Conservation (phyloP, 441 rosid genomes). For the Erysimum cheiri region DNA sequence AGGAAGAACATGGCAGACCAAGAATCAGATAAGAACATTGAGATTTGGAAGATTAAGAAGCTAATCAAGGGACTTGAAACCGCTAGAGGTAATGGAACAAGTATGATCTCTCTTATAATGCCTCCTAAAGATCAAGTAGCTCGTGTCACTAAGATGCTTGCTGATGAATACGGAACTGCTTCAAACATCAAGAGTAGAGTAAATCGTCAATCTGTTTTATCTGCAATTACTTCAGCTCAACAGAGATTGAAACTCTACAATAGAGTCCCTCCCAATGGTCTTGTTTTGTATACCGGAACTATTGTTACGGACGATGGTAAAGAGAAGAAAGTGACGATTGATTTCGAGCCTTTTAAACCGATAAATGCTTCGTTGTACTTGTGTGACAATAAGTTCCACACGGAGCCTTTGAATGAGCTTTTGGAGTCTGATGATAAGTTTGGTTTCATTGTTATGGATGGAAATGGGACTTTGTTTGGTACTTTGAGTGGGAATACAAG, state of each 20-base stretch:
- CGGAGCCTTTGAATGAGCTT: constrained; percentile 84
- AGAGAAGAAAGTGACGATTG: constrained; percentile 90
- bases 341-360: constrained; percentile 90
- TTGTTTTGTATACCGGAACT: constrained; percentile 90
- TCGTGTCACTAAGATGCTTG: constrained; percentile 89
- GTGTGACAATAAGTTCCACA: constrained; percentile 86
- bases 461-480: constrained; percentile 53
- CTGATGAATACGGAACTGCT: constrained; percentile 90
- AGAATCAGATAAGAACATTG: constrained; percentile 82
- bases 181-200: constrained; percentile 93
- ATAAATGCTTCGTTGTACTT: constrained; percentile 81
- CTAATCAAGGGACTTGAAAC: constrained; percentile 81
- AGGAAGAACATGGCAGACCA: constrained; percentile 62
- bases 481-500: constrained; percentile 55
- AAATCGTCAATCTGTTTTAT: constrained; percentile 86
- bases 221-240: constrained; percentile 90
- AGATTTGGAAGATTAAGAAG: constrained; percentile 90
- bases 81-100: constrained; percentile 85
- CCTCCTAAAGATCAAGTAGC: constrained; percentile 85
- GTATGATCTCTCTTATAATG: constrained; percentile 94
- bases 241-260: constrained; percentile 89
- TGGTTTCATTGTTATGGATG: constrained; percentile 88
- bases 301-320: constrained; percentile 86
- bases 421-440: constrained; percentile 58
- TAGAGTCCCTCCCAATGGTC: constrained; percentile 85